Conservation (phyloP, 352 stramenopile species). For the Phytophthora boehmeriae region DNA sequence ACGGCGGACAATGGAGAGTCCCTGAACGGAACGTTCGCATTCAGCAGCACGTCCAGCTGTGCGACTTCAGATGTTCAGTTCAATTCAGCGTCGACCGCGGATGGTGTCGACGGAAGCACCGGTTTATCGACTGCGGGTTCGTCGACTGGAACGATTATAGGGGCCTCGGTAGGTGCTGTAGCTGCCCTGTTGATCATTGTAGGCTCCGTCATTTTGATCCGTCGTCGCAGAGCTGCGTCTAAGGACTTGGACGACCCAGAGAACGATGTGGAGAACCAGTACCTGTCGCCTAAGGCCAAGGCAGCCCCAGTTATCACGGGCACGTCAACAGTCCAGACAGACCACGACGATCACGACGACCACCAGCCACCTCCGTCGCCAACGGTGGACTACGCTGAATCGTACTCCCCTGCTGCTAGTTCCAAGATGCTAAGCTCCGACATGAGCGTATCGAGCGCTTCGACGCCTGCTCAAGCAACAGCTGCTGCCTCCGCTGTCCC, state of each 20-base stretch:
- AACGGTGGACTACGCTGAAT: slow-evolving; percentile 60
- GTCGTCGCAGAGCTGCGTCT: slow-evolving; percentile 54
- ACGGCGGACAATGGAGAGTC: slow-evolving; percentile 62
- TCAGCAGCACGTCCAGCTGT: slow-evolving; percentile 57
- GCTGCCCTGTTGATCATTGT: slow-evolving; percentile 69
- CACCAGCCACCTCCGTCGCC: slow-evolving; percentile 42
- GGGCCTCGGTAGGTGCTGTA: slow-evolving; percentile 42
- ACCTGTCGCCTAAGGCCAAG: slow-evolving; percentile 71
- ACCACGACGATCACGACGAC: slow-evolving; percentile 29
- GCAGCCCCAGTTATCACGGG: slow-evolving; percentile 15
- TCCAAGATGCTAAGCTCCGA: slow-evolving; percentile 24
- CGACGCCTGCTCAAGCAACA: background rate
- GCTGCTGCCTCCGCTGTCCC: slow-evolving; percentile 11
- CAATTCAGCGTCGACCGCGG: slow-evolving; percentile 54
- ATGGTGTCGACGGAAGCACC: slow-evolving; percentile 43
- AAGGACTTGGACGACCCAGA: slow-evolving; percentile 38
- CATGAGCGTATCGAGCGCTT: slow-evolving; percentile 12
- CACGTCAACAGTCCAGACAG: slow-evolving; percentile 41
- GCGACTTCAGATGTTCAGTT: slow-evolving; percentile 74
- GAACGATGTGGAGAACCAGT: slow-evolving; percentile 63
- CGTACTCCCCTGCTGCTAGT: slow-evolving; percentile 48
- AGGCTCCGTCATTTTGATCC: slow-evolving; percentile 68
- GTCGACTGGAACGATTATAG: slow-evolving; percentile 42
- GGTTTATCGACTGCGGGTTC: slow-evolving; percentile 14
- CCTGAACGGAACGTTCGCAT: slow-evolving; percentile 62